Conservation (phyloP, 306 rosid genomes). For the Sesbania bispinosa region DNA sequence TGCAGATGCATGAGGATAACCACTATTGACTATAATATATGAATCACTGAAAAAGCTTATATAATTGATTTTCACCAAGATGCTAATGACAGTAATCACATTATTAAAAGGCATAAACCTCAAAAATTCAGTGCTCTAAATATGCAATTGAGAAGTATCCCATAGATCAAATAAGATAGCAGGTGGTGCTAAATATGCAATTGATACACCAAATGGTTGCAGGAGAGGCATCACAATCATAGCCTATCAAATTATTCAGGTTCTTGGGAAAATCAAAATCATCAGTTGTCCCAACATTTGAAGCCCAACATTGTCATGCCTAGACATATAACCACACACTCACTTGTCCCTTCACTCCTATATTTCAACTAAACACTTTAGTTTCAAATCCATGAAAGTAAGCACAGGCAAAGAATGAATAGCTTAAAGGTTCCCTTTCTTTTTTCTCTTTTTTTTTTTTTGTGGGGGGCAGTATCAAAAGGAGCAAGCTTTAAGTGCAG, state of each 20-base stretch:
- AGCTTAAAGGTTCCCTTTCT: too few species aligned
- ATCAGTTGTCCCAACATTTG: not conserved
- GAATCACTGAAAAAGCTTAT: constrained; percentile 2
- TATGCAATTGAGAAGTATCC: not conserved
- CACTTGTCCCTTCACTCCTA: not conserved
- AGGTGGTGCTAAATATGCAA: not conserved
- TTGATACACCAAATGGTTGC: not conserved
- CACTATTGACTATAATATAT: not conserved
- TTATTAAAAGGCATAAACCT: constrained; percentile 11
- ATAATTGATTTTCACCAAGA: not conserved
- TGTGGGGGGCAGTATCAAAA: not conserved
- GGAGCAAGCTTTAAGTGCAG: not conserved
- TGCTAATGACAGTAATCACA: not conserved
- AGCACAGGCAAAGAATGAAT: too few species aligned
- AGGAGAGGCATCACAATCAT: not conserved
- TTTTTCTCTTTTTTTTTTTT: too few species aligned
- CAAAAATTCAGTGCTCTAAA: not conserved
- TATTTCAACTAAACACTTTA: not conserved
- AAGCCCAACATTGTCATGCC: not conserved
- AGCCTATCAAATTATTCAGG: not conserved
- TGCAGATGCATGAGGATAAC: not conserved
- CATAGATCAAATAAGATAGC: not conserved
- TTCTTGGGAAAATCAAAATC: not conserved
- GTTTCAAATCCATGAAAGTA: not conserved
- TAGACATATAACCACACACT: not conserved